These are phyloP conservation scores for Amanita pseudoporphyria DNA, from an alignment of 768 basidiomycete species.

Conservation along the genomic window DNA sequence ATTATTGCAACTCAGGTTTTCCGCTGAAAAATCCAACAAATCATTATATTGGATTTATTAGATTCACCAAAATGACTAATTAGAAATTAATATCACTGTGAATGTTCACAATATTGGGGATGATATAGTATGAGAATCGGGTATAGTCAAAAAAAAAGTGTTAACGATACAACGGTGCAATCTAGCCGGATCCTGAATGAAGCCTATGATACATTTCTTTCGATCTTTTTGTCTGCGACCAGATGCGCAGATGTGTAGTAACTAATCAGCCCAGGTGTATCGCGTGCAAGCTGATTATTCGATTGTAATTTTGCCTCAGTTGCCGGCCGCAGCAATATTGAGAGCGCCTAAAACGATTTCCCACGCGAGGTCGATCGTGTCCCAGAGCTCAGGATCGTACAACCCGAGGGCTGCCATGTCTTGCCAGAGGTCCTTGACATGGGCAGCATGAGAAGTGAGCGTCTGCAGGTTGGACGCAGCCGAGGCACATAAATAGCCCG, in stretches of 20 bases:
- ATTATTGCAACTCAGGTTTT: not conserved
- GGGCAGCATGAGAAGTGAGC: slow-evolving; percentile 48
- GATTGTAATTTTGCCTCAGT: slow-evolving; percentile 16
- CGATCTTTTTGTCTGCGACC: not conserved
- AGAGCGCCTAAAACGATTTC: slow-evolving; percentile 56
- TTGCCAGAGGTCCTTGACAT: slow-evolving; percentile 73
- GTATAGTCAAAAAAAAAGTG: slow-evolving; percentile 2
- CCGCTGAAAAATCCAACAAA: not conserved
- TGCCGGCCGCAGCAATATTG: slow-evolving; percentile 33
- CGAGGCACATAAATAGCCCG: slow-evolving; percentile 39
- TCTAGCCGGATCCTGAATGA: slow-evolving; percentile 2
- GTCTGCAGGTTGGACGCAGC: slow-evolving; percentile 33
- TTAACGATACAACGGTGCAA: slow-evolving; percentile 7
- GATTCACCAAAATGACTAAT: too few relatives aligned
- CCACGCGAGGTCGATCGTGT: slow-evolving; percentile 71
- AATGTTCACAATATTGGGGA: not conserved
- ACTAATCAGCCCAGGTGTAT: not conserved
- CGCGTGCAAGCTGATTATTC: not conserved
- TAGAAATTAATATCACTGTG: not conserved
- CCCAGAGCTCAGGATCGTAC: slow-evolving; percentile 67
- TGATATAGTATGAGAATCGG: not conserved
- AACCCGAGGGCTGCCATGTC: slow-evolving; percentile 70
- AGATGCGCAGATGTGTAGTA: not conserved
- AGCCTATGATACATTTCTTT: slow-evolving; percentile 5
- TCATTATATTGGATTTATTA: not conserved